Percentiles rank a stretch among this genome's conserved stretches.
Evolutionary conservation across 2,329 filamentous ascomycete species (phyloP).

Genomic region (Cladophialophora exuberans): DNA sequence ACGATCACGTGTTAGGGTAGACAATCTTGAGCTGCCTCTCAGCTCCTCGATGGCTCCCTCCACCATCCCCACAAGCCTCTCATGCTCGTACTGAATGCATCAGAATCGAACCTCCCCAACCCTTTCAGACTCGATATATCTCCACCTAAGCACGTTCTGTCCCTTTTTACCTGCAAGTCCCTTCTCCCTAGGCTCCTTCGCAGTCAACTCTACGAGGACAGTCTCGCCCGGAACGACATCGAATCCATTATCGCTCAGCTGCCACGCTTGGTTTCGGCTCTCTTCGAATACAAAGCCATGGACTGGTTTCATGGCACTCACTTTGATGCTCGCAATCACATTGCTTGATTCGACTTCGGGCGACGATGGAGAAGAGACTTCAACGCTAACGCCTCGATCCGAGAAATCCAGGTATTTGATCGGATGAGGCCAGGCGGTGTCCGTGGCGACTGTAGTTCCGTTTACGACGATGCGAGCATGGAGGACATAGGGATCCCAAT

Average conservation of each 20-base stretch:
- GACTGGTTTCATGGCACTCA: slow-evolving; percentile 43
- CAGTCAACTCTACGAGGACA: slow-evolving; percentile 39
- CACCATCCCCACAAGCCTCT: no score
- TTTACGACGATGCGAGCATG: slow-evolving; percentile 55
- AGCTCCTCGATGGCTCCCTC: no score
- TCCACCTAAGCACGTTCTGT: slow-evolving; percentile 14
- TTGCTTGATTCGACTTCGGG: slow-evolving; percentile 42
- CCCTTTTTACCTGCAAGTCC: no score
- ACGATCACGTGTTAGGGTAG: no score
- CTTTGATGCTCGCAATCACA: slow-evolving; percentile 37
- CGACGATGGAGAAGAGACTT: slow-evolving; percentile 14
- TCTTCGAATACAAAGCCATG: slow-evolving; percentile 59
- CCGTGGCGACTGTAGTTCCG: slow-evolving; percentile 53
- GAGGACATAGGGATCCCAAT: slow-evolving; percentile 57
- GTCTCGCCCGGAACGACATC: slow-evolving; percentile 61
- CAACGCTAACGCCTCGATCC: slow-evolving; percentile 48
- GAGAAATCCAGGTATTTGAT: slow-evolving; percentile 61
- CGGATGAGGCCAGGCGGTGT: slow-evolving; percentile 63
- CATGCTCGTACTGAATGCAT: no score
- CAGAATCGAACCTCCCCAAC: no score
- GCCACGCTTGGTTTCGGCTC: slow-evolving; percentile 50
- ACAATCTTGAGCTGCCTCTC: no score
- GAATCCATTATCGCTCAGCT: slow-evolving; percentile 53
- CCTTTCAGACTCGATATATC: slow-evolving; percentile 12
- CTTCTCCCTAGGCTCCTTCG: not conserved